Percentiles rank a stretch among this genome's conserved stretches.
Conservation (phyloP, 73 alveolate species). For the Durusdinium trenchii region DNA sequence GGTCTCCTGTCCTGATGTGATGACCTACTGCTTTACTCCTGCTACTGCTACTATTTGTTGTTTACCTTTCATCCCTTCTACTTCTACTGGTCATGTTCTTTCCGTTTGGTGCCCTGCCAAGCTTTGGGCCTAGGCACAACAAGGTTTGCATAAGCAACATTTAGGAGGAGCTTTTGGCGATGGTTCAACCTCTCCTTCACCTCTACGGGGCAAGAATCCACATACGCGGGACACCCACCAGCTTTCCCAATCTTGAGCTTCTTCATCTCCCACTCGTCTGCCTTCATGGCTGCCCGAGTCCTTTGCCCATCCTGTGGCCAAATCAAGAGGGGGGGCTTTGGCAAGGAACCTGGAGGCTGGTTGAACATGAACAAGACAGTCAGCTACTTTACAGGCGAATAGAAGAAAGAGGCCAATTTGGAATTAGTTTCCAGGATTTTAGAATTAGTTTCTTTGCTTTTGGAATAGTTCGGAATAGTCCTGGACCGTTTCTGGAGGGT, state of each 20-base stretch:
- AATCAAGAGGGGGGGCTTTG: not conserved
- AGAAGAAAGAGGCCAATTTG: not conserved
- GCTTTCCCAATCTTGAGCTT: not conserved
- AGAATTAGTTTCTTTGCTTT: no score
- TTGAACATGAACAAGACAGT: no score
- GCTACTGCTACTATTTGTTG: no score
- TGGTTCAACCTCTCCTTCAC: not conserved
- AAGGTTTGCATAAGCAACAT: not conserved
- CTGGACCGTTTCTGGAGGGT: not conserved
- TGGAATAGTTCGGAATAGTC: not conserved
- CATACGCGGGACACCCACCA: not conserved
- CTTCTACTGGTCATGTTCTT: no score
- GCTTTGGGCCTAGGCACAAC: no score
- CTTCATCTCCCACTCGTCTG: not conserved
- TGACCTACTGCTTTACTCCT: no score
- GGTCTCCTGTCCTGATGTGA: no score
- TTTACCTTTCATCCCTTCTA: no score
- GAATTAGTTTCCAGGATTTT: not conserved
- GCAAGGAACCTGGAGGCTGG: not conserved
- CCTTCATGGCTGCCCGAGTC: not conserved
- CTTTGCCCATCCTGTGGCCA: conserved; percentile 12
- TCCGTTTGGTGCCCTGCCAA: no score
- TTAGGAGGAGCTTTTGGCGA: not conserved
- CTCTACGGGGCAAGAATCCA: not conserved
- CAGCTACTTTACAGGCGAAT: no score